A percentile compares a stretch with the other conserved stretches of the same genome.
These are phyloP conservation scores for Exophiala bonariae DNA, from an alignment of 2,329 filamentous ascomycete species.

Conservation along the genomic window DNA sequence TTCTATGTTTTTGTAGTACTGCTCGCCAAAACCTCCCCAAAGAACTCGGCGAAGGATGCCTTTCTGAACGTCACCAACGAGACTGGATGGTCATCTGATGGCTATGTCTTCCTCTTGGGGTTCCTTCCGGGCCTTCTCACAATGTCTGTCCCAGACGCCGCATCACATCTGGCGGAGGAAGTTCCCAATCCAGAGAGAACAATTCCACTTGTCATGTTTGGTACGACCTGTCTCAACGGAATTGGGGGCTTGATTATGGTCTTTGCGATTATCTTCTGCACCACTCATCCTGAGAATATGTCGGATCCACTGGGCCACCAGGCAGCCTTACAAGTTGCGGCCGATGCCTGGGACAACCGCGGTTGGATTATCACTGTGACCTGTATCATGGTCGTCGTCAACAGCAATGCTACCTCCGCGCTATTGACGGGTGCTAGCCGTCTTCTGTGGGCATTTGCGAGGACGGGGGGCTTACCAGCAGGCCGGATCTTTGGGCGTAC, in stretches of 20 bases:
- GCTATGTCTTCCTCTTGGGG: slow-evolving; percentile 13
- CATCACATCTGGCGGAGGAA: slow-evolving; percentile 12
- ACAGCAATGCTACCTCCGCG: not conserved
- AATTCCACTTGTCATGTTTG: slow-evolving; percentile 11
- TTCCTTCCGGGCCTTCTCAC: not conserved
- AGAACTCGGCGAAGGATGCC: slow-evolving; percentile 11
- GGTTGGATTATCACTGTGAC: not conserved
- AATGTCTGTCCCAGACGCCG: slow-evolving; percentile 7
- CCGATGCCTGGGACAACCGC: not conserved
- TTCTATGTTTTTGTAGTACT: slow-evolving; percentile 29
- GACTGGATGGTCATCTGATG: slow-evolving; percentile 29
- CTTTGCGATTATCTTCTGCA: slow-evolving; percentile 11
- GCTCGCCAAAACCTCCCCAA: slow-evolving; percentile 18
- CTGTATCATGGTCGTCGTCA: not conserved
- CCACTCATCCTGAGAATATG: not conserved
- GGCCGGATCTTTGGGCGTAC: slow-evolving; percentile 3
- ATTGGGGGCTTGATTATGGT: slow-evolving; percentile 9
- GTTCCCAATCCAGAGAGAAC: slow-evolving; percentile 3
- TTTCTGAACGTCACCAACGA: slow-evolving; percentile 18
- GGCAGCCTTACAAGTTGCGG: not conserved
- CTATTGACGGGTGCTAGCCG: not conserved
- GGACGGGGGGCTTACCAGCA: not conserved
- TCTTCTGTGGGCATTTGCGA: not conserved
- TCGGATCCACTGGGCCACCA: not conserved
- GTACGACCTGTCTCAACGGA: slow-evolving; percentile 1